Percentiles rank a stretch among this genome's conserved stretches.
Conservation (phyloP, 768 basidiomycete genomes). For the Lactifluus rugatus region DNA sequence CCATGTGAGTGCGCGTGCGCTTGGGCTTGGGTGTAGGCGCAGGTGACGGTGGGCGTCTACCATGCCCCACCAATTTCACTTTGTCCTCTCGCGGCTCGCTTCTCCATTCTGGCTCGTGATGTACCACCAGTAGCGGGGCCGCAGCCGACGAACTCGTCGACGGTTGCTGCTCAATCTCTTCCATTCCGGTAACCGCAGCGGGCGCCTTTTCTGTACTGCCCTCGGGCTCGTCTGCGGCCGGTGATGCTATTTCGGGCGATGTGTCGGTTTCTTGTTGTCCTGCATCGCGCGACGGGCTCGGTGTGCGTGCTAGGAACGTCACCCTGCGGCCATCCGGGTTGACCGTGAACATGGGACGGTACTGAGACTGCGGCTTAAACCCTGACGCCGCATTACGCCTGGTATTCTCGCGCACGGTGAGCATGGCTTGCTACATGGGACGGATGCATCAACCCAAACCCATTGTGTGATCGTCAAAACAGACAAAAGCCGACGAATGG, state of each 20-base stretch:
- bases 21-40: not conserved
- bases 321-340: constrained; percentile 28
- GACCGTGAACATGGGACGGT: constrained; percentile 2
- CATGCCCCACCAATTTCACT: not conserved
- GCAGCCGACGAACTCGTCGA: not conserved
- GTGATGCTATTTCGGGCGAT: not conserved
- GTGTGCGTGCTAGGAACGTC: constrained; percentile 28
- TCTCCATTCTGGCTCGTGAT: not conserved
- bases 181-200: not conserved
- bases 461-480: not conserved
- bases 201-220: not conserved
- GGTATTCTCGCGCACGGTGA: constrained; percentile 33
- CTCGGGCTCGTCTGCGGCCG: not conserved
- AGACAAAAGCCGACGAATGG: not conserved
- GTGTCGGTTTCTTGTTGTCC: not conserved
- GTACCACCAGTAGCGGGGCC: not conserved
- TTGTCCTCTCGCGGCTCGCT: not conserved
- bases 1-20: not conserved
- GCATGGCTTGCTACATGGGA: constrained; percentile 21
- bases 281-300: not conserved
- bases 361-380: constrained; percentile 9
- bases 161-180: not conserved
- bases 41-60: not conserved
- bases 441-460: not conserved
- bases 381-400: constrained; percentile 30